Percentiles rank a stretch among this genome's conserved stretches.
Evolutionary conservation across 2,329 filamentous ascomycete genomes (phyloP).

Genomic region (Polytolypa hystricis): DNA sequence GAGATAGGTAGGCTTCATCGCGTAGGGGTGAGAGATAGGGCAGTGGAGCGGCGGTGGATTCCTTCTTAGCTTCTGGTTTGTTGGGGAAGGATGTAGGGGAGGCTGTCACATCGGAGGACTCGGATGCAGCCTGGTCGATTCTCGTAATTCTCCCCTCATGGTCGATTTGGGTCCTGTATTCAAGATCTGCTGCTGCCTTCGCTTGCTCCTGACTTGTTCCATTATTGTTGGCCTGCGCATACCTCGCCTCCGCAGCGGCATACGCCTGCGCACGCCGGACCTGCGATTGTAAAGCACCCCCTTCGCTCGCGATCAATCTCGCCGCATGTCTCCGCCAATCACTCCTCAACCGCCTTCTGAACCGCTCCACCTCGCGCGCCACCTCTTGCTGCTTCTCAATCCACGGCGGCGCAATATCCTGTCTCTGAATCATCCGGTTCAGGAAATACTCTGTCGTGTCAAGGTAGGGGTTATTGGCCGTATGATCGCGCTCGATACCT

Average conservation of each 20-base stretch:
- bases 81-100: not conserved
- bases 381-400: conserved; percentile 97
- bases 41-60: conserved; percentile 13
- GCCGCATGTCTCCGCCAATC: conserved; percentile 82
- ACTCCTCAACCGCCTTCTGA: conserved; percentile 61
- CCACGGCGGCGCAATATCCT: conserved; percentile 94
- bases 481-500: conserved; percentile 59
- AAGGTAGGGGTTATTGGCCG: conserved; percentile 77
- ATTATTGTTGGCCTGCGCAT: not conserved
- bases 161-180: conserved; percentile 14
- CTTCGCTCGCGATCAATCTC: conserved; percentile 62
- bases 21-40: conserved; percentile 55
- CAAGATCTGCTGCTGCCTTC: not conserved
- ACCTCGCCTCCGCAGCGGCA: conserved; percentile 50
- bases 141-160: conserved; percentile 16
- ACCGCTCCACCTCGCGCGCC: conserved; percentile 54
- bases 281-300: conserved; percentile 64
- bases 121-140: conserved; percentile 1
- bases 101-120: not conserved
- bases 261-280: conserved; percentile 60
- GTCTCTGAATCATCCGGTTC: conserved; percentile 96
- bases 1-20: conserved; percentile 62
- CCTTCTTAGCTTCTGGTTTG: not conserved
- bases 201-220: too few species aligned
- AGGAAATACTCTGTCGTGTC: conserved; percentile 96